phyloP scores from a whole-genome alignment of 768 basidiomycete species.

The Trametes maxima region DNA sequence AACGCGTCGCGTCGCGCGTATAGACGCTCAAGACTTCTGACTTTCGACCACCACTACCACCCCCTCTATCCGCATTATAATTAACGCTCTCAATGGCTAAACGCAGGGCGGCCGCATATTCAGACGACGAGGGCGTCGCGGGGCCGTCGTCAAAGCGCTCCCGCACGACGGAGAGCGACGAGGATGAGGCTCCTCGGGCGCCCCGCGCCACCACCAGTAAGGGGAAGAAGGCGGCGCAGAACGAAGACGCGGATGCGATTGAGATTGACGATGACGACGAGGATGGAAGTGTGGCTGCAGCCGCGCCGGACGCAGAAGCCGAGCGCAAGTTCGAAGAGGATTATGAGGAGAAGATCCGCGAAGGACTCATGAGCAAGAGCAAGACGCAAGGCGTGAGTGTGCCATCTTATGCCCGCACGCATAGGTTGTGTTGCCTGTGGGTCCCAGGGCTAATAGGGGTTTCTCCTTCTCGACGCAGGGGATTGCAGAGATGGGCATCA shows the following conservation, averaged over 20 bases:
- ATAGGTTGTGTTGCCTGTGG: neutral
- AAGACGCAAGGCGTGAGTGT: slow-evolving; percentile 50
- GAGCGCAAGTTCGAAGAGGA: slow-evolving; percentile 68
- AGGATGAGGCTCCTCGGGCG: slow-evolving; percentile 25
- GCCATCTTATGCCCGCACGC: neutral
- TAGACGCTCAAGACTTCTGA: neutral
- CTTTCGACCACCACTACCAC: slow-evolving; percentile 7
- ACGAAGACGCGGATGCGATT: slow-evolving; percentile 25
- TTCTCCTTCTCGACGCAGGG: slow-evolving; percentile 47
- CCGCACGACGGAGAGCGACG: slow-evolving; percentile 44
- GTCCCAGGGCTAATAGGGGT: neutral
- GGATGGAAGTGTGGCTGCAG: slow-evolving; percentile 34
- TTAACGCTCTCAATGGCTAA: slow-evolving; percentile 49
- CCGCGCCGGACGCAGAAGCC: slow-evolving; percentile 48
- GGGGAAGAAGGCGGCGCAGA: slow-evolving; percentile 6
- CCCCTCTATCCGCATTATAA: neutral
- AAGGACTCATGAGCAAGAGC: slow-evolving; percentile 48
- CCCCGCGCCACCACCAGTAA: slow-evolving; percentile 25
- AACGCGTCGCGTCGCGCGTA: slow-evolving; percentile 29
- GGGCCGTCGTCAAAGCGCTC: slow-evolving; percentile 46
- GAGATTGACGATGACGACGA: slow-evolving; percentile 38
- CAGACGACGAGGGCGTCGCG: slow-evolving; percentile 44
- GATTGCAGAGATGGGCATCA: slow-evolving; percentile 85
- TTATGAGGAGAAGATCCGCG: slow-evolving; percentile 57
- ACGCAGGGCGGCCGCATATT: slow-evolving; percentile 46